Base-by-base conservation (phyloP, 805 yeast genomes). In the Starmerella gropengiesseri region DNA sequence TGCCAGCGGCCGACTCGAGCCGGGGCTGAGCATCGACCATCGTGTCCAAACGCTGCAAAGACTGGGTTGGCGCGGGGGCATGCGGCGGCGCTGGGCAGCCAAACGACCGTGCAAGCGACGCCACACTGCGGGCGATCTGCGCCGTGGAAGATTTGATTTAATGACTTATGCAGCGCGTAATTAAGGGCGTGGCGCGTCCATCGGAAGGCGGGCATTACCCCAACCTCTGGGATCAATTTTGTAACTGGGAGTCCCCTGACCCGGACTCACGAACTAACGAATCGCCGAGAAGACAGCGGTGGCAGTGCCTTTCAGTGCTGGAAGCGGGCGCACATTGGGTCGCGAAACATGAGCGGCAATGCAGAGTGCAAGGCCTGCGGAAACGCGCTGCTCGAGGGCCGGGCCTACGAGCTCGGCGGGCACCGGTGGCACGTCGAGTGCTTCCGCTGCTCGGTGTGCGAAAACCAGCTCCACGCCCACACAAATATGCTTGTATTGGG, bases 351-450 rank as follows among this genome's bases (percentile, higher is more conserved):
- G 48, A 40, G 45, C 40, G 40, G 45, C 40, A 41, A 51, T 31
- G 54, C 43, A 33, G 44, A 41, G 35, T 55, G 60, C 48, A 55
- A 53, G 33, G 55, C 47, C 20, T 55, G 55, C 38, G 47, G 45
- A 31, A 37, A 31, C 30, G 57, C 70, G 45, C 65, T 79, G 21
- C 82, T 89, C 37, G 73, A 73, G 16, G 94, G 84, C 55, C 93
- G 87, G 51, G 97, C 97, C 3, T 91, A 85, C 59, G 97, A 89
- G 59, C 67, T 89, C 20, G 95, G 95, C 19, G 93, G 81, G 21
- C 89, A 85, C 58, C 75, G 95, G 50, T 91, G 98, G 98, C 98
- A 91, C 60, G 81, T 85, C 44, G 73, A 81, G 49, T 91, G 98
- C 63, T 91, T 91, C 63, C 71, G 77, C 36, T 91, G 98, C 62